Percentiles rank a stretch among this genome's conserved stretches.
Conservation (phyloP, 202 grass and related monocot genomes). For the Saccharum hybrid region DNA sequence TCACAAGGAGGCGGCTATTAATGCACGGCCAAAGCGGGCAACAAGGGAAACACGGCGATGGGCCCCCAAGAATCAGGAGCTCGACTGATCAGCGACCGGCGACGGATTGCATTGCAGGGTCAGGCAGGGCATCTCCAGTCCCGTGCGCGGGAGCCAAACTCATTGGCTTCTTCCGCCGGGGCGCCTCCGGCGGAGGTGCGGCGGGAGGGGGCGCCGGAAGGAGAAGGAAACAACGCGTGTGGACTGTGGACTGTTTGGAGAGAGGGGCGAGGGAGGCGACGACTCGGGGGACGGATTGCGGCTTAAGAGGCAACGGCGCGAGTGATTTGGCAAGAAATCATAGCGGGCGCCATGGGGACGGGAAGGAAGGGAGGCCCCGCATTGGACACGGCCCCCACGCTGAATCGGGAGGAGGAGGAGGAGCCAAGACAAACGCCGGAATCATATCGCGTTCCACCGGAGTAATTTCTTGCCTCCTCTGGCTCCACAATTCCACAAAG, state of each 20-base stretch:
- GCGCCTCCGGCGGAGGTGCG: not conserved
- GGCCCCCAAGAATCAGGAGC: slow-evolving; percentile 32
- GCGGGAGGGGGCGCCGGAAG: not conserved
- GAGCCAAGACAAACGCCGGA: slow-evolving; percentile 5
- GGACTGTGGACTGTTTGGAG: not conserved
- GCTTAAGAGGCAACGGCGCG: slow-evolving; percentile 33
- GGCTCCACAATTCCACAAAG: not conserved
- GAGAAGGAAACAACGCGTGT: not conserved
- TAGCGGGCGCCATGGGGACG: slow-evolving; percentile 27
- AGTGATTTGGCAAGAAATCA: slow-evolving; percentile 31
- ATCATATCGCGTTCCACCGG: not conserved
- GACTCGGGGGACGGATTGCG: not conserved
- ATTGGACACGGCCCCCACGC: not conserved
- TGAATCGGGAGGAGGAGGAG: not conserved
- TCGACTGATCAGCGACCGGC: slow-evolving; percentile 40
- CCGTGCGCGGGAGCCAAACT: not conserved
- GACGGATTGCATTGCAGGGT: slow-evolving; percentile 36
- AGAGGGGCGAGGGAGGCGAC: not conserved
- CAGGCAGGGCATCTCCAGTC: slow-evolving; percentile 28
- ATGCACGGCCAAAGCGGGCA: slow-evolving; percentile 46
- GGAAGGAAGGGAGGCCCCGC: slow-evolving; percentile 21
- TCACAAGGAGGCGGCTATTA: slow-evolving; percentile 47
- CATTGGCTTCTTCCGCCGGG: not conserved
- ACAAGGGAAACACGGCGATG: slow-evolving; percentile 10
- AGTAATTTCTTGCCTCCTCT: slow-evolving; percentile 12